A percentile compares a stretch with the other conserved stretches of the same genome.
Evolutionary conservation across 768 basidiomycete genomes (phyloP).

Genomic region (Coprinopsis cinerea): DNA sequence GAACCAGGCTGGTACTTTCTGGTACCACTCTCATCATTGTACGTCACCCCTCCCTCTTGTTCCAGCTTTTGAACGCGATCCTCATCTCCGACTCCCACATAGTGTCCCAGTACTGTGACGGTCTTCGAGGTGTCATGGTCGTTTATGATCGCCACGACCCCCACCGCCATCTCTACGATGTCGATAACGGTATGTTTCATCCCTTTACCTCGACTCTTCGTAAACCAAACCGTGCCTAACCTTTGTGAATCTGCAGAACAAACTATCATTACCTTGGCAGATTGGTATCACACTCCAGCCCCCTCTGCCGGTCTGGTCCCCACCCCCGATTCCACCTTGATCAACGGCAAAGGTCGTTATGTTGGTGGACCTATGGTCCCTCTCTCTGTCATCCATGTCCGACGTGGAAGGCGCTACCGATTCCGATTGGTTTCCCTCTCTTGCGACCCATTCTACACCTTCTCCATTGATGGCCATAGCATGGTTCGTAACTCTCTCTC

Average conservation of each 20-base stretch:
- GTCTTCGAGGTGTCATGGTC: conserved; percentile 37
- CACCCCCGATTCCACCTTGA: conserved; percentile 24
- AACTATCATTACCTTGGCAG: conserved; percentile 34
- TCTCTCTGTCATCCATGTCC: conserved; percentile 30
- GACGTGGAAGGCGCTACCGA: conserved; percentile 25
- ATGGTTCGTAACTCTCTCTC: not conserved
- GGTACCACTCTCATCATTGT: conserved; percentile 28
- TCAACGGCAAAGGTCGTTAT: conserved; percentile 35
- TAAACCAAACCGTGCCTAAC: conserved; percentile 20
- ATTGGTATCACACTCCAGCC: conserved; percentile 28
- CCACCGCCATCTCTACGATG: conserved; percentile 21
- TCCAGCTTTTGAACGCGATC: not conserved
- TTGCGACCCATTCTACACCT: conserved; percentile 28
- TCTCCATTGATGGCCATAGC: conserved; percentile 40
- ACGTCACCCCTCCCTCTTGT: conserved; percentile 15
- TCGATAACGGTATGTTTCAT: conserved; percentile 31
- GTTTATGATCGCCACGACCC: conserved; percentile 24
- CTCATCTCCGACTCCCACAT: not conserved
- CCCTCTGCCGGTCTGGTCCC: conserved; percentile 18
- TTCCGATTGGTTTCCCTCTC: conserved; percentile 21
- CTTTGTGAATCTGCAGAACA: conserved; percentile 25
- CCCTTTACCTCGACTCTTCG: conserved; percentile 12
- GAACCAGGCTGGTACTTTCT: conserved; percentile 38
- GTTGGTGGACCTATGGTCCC: conserved; percentile 24
- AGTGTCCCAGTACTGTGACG: conserved; percentile 41